phyloP scores from a whole-genome alignment of 768 basidiomycete species.

The Leccinellum albellum region DNA sequence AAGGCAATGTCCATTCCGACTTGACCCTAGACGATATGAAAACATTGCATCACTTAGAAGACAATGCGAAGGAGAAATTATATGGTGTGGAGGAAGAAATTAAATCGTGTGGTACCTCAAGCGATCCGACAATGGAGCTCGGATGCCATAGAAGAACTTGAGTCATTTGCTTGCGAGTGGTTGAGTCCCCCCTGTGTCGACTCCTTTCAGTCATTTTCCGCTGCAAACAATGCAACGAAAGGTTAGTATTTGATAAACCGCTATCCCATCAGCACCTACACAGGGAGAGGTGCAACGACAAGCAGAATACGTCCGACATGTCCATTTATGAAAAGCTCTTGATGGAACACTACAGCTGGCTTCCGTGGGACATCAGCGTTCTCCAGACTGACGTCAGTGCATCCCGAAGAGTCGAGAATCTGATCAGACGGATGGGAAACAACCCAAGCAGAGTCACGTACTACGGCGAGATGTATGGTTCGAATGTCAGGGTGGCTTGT shows the following conservation, averaged over 20 bases:
- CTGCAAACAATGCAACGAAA: conserved; percentile 2
- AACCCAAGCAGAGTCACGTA: conserved; percentile 1
- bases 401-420: conserved; percentile 8
- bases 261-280: conserved; percentile 9
- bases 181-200: not conserved
- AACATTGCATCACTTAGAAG: too few relatives aligned
- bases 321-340: not conserved
- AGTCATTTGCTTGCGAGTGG: not conserved
- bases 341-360: not conserved
- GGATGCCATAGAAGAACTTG: conserved; percentile 6
- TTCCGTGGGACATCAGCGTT: not conserved
- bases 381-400: conserved; percentile 6
- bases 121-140: conserved; percentile 8
- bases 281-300: not conserved
- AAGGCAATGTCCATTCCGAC: not conserved
- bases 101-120: not conserved
- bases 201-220: conserved; percentile 9
- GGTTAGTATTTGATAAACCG: conserved; percentile 2
- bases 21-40: not conserved
- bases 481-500: conserved; percentile 6
- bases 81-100: too few relatives aligned
- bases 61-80: not conserved
- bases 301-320: not conserved
- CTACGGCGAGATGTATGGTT: not conserved
- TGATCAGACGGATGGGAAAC: conserved; percentile 7